phyloP scores from a whole-genome alignment of 352 stramenopile genomes.

The Aphanomyces euteiches region DNA sequence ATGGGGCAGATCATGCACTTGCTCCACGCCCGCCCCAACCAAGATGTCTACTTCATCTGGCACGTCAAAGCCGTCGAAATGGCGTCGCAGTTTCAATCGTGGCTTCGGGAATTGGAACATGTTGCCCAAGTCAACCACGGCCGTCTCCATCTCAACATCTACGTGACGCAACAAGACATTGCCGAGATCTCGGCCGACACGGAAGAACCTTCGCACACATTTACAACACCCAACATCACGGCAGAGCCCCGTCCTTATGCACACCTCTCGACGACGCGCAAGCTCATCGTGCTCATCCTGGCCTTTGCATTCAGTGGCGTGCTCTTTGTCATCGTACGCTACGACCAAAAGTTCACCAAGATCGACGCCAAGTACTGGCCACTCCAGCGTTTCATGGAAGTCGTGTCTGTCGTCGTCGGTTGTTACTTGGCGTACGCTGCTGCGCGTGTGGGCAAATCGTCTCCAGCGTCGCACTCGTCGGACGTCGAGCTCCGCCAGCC shows the following conservation, averaged over 20 bases:
- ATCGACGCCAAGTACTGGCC: conserved; percentile 63
- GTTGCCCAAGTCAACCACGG: background rate
- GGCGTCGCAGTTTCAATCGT: conserved; percentile 18
- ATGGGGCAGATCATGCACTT: conserved; percentile 24
- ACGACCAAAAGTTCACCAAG: conserved; percentile 68
- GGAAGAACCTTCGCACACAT: conserved; percentile 7
- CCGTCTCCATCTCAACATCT: conserved; percentile 5
- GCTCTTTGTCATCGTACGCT: conserved; percentile 63
- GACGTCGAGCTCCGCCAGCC: no score
- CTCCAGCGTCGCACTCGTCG: no score
- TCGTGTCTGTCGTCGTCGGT: conserved; percentile 64
- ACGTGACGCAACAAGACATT: conserved; percentile 24
- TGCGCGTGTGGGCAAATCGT: background rate
- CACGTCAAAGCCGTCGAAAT: conserved; percentile 14
- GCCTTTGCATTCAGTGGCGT: conserved; percentile 73
- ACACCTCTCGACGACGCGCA: conserved; percentile 35
- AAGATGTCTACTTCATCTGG: conserved; percentile 27
- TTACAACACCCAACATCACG: background rate
- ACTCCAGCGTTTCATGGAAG: conserved; percentile 72
- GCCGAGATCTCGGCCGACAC: conserved; percentile 1
- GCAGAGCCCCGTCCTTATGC: conserved; percentile 9
- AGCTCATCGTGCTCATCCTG: conserved; percentile 78
- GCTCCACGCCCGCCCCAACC: conserved; percentile 2
- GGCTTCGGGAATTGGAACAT: conserved; percentile 10
- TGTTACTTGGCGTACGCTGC: conserved; percentile 31